Percentiles rank a stretch among this genome's conserved stretches.
Evolutionary conservation across 1,284 basidiomycete species (phyloP).

Genomic region (Leccinum pachyderme): DNA sequence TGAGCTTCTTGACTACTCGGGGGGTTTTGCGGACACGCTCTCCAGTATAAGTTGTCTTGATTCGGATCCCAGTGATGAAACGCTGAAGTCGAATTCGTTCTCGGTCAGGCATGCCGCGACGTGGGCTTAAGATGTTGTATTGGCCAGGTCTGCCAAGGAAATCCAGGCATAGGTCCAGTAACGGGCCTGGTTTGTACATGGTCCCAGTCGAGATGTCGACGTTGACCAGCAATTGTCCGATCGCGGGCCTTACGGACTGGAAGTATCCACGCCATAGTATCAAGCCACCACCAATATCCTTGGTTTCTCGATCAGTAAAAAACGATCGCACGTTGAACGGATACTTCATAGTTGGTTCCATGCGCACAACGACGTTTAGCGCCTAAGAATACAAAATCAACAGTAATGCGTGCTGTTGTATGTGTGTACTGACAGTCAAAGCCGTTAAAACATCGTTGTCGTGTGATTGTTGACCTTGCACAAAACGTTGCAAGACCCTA

Average conservation of each 20-base stretch:
- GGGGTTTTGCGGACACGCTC: conserved; percentile 39
- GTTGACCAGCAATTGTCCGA: conserved; percentile 68
- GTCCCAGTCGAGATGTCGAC: conserved; percentile 75
- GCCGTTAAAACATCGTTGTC: conserved; percentile 72
- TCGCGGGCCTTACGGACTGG: conserved; percentile 70
- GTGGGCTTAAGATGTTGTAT: conserved; percentile 42
- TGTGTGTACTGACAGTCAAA: conserved; percentile 51
- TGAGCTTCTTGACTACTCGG: conserved; percentile 56
- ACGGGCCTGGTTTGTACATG: conserved; percentile 61
- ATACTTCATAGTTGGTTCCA: conserved; percentile 67
- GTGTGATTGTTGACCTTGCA: conserved; percentile 63
- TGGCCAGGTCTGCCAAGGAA: conserved; percentile 44
- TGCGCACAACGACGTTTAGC: conserved; percentile 72
- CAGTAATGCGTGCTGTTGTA: background rate
- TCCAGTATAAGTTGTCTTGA: conserved; percentile 44
- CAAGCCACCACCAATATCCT: conserved; percentile 64
- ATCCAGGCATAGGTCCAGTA: conserved; percentile 57
- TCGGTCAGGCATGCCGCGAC: conserved; percentile 51
- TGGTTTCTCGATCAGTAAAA: conserved; percentile 64
- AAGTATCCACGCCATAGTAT: conserved; percentile 75
- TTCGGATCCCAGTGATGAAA: conserved; percentile 57
- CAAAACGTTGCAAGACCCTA: conserved; percentile 64
- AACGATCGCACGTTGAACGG: conserved; percentile 76
- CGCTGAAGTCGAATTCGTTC: conserved; percentile 59
- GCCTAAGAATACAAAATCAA: conserved; percentile 42